Percentiles rank a stretch among this genome's conserved stretches.
phyloP scores from a whole-genome alignment of 2,329 filamentous ascomycete genomes.

The Fusarium equiseti region DNA sequence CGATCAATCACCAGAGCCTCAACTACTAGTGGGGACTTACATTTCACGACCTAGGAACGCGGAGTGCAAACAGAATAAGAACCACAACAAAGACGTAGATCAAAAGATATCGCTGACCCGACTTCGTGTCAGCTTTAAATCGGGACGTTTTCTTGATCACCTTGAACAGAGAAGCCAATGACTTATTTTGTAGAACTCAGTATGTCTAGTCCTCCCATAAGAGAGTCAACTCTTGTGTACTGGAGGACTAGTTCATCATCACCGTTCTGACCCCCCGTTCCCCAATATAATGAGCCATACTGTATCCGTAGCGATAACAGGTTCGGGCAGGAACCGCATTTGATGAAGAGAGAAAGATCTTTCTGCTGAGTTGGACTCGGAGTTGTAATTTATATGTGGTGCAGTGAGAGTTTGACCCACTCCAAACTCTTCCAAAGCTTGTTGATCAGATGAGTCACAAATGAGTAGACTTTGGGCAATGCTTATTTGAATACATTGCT shows the following conservation, averaged over 20 bases:
- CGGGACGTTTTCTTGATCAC: accelerated
- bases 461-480: neutral
- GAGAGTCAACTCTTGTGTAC: neutral
- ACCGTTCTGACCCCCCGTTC: neutral
- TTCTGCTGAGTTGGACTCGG: neutral
- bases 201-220: neutral
- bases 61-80: neutral
- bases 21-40: neutral
- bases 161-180: neutral
- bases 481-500: accelerated
- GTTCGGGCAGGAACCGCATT: neutral
- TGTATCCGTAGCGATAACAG: neutral
- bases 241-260: neutral
- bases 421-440: neutral
- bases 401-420: neutral
- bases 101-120: neutral
- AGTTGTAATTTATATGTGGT: neutral
- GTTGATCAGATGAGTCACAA: neutral
- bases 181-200: conserved; percentile 2
- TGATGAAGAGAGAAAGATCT: neutral
- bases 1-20: neutral
- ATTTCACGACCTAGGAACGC: neutral
- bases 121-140: neutral
- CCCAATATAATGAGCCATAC: neutral
- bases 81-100: neutral